Evolutionary conservation across 805 yeast genomes (phyloP), one percentile per base, ranked within the genome.

Genomic region (Metschnikowia amazonensis): DNA sequence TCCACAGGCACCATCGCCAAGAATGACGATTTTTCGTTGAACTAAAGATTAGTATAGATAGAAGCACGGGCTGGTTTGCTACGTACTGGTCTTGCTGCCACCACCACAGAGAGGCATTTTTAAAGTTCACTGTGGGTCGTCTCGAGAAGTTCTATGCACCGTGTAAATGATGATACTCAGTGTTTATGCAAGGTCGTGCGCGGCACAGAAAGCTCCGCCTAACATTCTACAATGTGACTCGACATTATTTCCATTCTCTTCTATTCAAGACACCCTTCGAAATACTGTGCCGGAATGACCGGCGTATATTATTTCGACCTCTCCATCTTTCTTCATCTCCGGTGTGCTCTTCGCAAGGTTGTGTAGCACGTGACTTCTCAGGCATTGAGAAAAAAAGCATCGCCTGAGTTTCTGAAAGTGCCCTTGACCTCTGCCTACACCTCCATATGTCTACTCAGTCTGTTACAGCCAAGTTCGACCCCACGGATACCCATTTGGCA

Each of bases 1-100:
- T 67, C 99, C 99, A 72, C 97, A 92, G 18, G 98, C 97, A 80
- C 98, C 97, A 69, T 92, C 97, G 42, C 98, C 98, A 23, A 92
- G 74, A 50, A 90, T 90, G 58, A 90, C 98, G 44, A 90, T 89
- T 65, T 90, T 90, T 57, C 97, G 84, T 67, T 88, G 89, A 51
- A 89, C 88, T 72, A 57, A 13, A 27, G 13, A 50, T 50, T 52
- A 52, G 56, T 46, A 46, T 17, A 11, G 30, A 27, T 16, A 35
- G n/a, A 11, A 6, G 17, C 14, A n/a, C n/a, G 39, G 32, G 28
- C n/a, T n/a, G 13, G 14, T 21, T 18, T 6, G 20, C 27, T 42
- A 69, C 75, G 42, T 69, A 70, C 75, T 69, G 44, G 70, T 66
- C 50, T 69, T 69, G 46, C 62, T 69, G 41, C 65, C 63, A 46